Evolutionary conservation across 805 yeast genomes (phyloP), one percentile per base, ranked within the genome.

Genomic region (Starmerella geochares): DNA sequence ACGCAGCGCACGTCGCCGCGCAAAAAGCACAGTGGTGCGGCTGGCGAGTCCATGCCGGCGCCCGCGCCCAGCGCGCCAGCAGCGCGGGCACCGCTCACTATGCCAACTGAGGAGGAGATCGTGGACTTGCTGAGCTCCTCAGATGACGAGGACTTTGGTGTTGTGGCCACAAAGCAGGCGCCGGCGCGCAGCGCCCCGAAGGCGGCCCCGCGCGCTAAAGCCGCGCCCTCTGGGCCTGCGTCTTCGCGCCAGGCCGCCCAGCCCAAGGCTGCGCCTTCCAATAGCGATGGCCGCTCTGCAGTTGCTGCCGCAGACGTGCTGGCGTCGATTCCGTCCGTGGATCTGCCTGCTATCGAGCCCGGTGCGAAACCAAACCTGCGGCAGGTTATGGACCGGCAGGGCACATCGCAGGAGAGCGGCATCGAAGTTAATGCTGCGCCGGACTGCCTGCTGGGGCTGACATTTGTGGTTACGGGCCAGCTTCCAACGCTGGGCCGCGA

Each of bases 391-490:
- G 76, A 54, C 57, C 65, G 9, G 50, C 60, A 16, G 67, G 66
- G 13, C 32, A 33, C 20, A 8, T 38, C 48, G 25, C 48, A 31
- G 25, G 29, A 37, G 42, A 56, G 31, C 14, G 44, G 51, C 11
- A 41, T 66, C 24, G 79, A 77, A 14, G 70, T 87, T 27, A 35
- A 51, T 10, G 96, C 96, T 0, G 81, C 80, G 10, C 85, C 87
- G 3, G 81, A 88, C 62, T 92, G 98, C 67, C 68, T 92, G 39
- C 73, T 81, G 2, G 98, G 98, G 0, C 67, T 92, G 23, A 86
- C 94, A 0, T 83, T 92, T 54, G 97, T 92, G 0, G 90, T 92
- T 63, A 92, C 98, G 0, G 98, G 98, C 35, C 77, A 79, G 4
- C 66, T 92, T 49, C 95, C 96, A 1, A 77, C 78, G 21, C 65